Base-by-base conservation (phyloP, 768 basidiomycete species). In the Cystofilobasidium macerans region DNA sequence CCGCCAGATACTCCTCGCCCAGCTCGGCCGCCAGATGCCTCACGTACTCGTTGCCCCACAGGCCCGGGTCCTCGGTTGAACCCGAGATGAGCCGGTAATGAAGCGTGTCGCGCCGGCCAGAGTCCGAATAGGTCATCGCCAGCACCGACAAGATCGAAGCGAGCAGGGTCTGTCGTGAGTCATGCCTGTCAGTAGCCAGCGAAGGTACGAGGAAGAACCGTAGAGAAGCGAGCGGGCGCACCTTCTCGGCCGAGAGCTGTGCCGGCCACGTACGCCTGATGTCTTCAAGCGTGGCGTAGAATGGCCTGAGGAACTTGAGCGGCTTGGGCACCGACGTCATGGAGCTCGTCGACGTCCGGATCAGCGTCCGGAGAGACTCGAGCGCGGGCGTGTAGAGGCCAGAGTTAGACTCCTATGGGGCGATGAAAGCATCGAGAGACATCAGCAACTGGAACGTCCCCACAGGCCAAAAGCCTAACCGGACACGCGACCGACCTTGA, bases 261-360 rank as follows among this genome's bases (percentile, higher is more conserved):
- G 86, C 84, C 40, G 67, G 67, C 45, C 89, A 92, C 28, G 81
- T 73, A 2, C 84, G 75, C 86, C 92, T 89, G 43, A 85, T 80
- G 67, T 89, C 86, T 75, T 92, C 93, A 32, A 97, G 78, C 65
- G 84, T 85, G 57, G 87, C 88, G 75, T 94, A 99, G 75, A 91
- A 87, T 38, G 92, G 93, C 64, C 92, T 86, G 35, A 99, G 82
- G 78, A 99, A 99, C 78, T 99, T 99, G 65, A 99, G 82, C 33
- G 95, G 95, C 79, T 99, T 98, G 0, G 95, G 95, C 13, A 99
- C 94, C 28, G 91, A 93, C 14, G 95, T 99, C 94, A 99, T 98
- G 8, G 92, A 95, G 20, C 89, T 93, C 4, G 95, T 99, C 14
- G 92, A 92, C 8, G 94, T 97, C 73, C 90, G 82, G 73, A 98